These are phyloP conservation scores for Botrytis paeoniae DNA, from an alignment of 2,329 filamentous ascomycete species.

Conservation along the genomic window DNA sequence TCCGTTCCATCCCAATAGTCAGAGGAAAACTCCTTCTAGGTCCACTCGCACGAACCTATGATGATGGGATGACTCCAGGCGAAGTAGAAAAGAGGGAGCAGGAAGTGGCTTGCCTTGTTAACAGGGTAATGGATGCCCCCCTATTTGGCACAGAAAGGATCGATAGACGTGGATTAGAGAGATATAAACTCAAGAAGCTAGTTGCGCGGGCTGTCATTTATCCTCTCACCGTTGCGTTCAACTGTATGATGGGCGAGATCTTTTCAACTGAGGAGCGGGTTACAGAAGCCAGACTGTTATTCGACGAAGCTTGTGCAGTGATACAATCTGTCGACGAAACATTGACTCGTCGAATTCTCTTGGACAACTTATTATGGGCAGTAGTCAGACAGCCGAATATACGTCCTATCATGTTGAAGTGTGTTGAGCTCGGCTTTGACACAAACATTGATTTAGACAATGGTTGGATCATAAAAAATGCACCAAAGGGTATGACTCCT, in stretches of 20 bases:
- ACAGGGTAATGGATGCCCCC: neutral
- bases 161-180: neutral
- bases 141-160: neutral
- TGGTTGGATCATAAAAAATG: constrained; percentile 10
- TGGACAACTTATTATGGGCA: constrained; percentile 7
- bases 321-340: neutral
- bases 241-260: constrained; percentile 11
- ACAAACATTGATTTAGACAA: constrained; percentile 14
- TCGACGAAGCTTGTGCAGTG: constrained; percentile 7
- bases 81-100: constrained; percentile 4
- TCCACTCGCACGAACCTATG: constrained; percentile 2
- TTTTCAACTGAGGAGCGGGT: constrained; percentile 14
- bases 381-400: neutral
- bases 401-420: constrained; percentile 2
- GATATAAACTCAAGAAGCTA: constrained; percentile 3
- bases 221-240: constrained; percentile 10
- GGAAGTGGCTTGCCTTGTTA: neutral
- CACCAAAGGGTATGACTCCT: neutral
- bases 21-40: neutral
- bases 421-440: neutral
- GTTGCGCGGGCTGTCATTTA: constrained; percentile 4
- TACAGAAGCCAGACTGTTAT: neutral
- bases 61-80: constrained; percentile 6
- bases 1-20: neutral
- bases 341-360: neutral